Conservation (phyloP, 179 eudicot genomes). For the Gypsophila paniculata region DNA sequence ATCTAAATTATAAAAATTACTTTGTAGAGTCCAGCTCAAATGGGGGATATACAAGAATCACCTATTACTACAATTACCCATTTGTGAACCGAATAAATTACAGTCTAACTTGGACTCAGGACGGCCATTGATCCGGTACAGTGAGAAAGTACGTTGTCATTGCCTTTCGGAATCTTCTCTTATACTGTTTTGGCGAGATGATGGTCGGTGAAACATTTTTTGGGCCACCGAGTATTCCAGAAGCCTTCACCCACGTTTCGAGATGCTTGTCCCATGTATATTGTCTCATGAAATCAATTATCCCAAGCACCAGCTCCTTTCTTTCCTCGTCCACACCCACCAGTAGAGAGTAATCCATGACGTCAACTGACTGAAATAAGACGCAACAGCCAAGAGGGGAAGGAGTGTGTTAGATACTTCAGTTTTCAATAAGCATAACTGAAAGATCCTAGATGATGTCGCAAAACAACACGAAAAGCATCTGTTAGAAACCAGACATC, state of each 20-base stretch:
- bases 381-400: not conserved
- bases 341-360: conserved; percentile 91
- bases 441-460: not conserved
- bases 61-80: conserved; percentile 19
- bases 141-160: conserved; percentile 94
- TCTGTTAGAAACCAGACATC: too few species aligned
- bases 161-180: conserved; percentile 89
- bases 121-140: conserved; percentile 90
- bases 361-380: conserved; percentile 68
- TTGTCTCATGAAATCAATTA: conserved; percentile 90
- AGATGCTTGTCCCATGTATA: conserved; percentile 99
- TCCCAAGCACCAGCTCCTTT: conserved; percentile 81
- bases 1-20: not conserved
- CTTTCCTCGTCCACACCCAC: conserved; percentile 91
- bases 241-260: conserved; percentile 99
- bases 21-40: conserved; percentile 14
- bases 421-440: not conserved
- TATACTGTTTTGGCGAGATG: conserved; percentile 87
- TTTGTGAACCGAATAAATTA: conserved; percentile 17
- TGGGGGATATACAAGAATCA: conserved; percentile 17
- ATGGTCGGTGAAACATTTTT: conserved; percentile 86
- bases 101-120: conserved; percentile 23
- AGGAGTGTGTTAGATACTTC: not conserved
- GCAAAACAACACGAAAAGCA: not conserved
- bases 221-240: conserved; percentile 92